phyloP scores from a whole-genome alignment of 1,284 basidiomycete genomes.

The Coriolopsis trogii region DNA sequence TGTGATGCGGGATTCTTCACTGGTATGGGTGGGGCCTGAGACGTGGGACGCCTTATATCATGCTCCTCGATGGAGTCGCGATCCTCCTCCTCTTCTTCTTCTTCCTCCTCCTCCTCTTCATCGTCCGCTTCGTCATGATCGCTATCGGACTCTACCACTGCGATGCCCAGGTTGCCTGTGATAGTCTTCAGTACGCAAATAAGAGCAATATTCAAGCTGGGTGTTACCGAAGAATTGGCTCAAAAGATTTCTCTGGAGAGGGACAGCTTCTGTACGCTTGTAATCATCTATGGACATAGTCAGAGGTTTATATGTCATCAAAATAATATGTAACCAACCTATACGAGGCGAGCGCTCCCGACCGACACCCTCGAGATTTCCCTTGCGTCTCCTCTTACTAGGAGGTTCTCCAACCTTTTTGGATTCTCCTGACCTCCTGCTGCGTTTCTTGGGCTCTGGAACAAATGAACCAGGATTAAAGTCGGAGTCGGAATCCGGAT shows the following conservation, averaged over 20 bases:
- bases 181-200: background rate
- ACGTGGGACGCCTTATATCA: background rate
- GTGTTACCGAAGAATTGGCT: conserved; percentile 26
- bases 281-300: background rate
- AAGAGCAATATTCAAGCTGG: too few species aligned
- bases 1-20: background rate
- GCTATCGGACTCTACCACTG: conserved; percentile 17
- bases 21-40: conserved; percentile 7
- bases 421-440: conserved; percentile 1
- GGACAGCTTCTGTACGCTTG: too few species aligned
- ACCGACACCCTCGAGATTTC: conserved; percentile 1
- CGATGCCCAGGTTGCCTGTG: conserved; percentile 22
- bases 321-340: background rate
- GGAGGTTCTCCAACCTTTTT: conserved; percentile 1
- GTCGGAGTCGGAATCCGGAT: conserved; percentile 28
- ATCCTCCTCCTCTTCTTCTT: conserved; percentile 20
- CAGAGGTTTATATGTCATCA: background rate
- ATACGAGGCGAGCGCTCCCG: background rate
- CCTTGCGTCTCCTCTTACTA: conserved; percentile 12
- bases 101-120: conserved; percentile 16
- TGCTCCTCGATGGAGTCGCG: conserved; percentile 7
- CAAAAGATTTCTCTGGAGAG: conserved; percentile 21
- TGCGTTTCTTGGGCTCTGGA: conserved; percentile 16
- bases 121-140: conserved; percentile 19
- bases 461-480: conserved; percentile 26